These are phyloP conservation scores for Pleomassaria siparia DNA, from an alignment of 2,329 filamentous ascomycete species.

Conservation along the genomic window DNA sequence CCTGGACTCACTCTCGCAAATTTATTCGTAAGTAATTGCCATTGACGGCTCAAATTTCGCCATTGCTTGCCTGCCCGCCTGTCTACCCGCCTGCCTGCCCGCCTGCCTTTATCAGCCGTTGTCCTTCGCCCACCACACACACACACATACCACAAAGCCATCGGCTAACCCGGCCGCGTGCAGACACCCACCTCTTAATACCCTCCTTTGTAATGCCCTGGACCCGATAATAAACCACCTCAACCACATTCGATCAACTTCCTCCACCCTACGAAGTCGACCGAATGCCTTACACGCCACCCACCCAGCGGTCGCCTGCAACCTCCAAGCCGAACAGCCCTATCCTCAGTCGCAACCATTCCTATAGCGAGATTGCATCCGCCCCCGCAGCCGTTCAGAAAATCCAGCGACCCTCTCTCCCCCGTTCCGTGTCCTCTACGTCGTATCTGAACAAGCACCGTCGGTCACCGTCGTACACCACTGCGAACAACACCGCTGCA, in stretches of 20 bases:
- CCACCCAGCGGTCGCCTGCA: conserved; percentile 64
- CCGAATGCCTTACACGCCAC: conserved; percentile 87
- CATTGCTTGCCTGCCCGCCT: conserved; percentile 4
- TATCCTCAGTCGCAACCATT: conserved; percentile 53
- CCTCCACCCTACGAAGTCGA: conserved; percentile 37
- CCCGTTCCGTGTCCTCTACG: conserved; percentile 60
- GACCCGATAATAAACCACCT: conserved; percentile 39
- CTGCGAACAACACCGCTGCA: conserved; percentile 30
- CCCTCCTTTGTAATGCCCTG: conserved; percentile 47
- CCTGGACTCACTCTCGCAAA: conserved; percentile 4
- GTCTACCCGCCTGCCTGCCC: too few species aligned
- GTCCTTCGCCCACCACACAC: not conserved
- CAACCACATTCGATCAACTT: conserved; percentile 37
- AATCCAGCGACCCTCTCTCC: conserved; percentile 50
- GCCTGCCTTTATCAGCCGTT: not conserved
- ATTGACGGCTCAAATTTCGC: conserved; percentile 1
- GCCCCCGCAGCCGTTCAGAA: conserved; percentile 35
- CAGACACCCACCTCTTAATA: conserved; percentile 22
- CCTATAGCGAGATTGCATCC: conserved; percentile 47
- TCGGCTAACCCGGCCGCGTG: conserved; percentile 1
- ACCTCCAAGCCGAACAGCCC: conserved; percentile 57
- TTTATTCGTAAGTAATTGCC: conserved; percentile 10
- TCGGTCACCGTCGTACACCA: conserved; percentile 55
- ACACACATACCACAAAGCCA: conserved; percentile 6
- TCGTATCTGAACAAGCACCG: conserved; percentile 64